Percentiles rank a stretch among this genome's conserved stretches.
These are phyloP conservation scores for Thalia dealbata DNA, from an alignment of 176 grass and related monocot genomes.

Conservation along the genomic window DNA sequence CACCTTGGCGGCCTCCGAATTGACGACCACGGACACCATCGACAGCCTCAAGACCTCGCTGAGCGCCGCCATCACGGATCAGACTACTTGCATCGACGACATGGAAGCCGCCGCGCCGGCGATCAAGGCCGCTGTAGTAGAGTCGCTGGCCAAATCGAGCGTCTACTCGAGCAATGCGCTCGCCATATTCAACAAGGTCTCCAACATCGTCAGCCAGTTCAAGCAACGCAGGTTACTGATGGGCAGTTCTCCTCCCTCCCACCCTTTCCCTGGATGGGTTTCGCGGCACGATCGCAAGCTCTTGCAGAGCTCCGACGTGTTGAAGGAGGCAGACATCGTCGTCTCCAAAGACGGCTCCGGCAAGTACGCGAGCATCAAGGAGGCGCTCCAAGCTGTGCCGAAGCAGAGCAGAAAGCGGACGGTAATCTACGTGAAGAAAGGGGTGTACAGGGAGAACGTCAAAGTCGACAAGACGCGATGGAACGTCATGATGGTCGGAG, in stretches of 20 bases:
- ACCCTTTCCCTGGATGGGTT: not conserved
- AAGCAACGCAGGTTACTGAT: not conserved
- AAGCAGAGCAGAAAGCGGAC: slow-evolving; percentile 37
- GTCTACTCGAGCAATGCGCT: not conserved
- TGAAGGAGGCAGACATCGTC: slow-evolving; percentile 27
- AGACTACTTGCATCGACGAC: not conserved
- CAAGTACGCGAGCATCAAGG: slow-evolving; percentile 46
- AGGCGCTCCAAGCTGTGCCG: slow-evolving; percentile 51
- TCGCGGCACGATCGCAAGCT: slow-evolving; percentile 1
- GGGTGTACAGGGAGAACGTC: slow-evolving; percentile 76
- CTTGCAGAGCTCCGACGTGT: not conserved
- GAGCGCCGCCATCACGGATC: not conserved
- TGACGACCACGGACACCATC: not conserved
- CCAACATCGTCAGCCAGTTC: not conserved
- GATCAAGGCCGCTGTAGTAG: not conserved
- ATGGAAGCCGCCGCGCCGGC: not conserved
- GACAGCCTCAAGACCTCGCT: slow-evolving; percentile 1
- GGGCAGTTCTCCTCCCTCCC: not conserved
- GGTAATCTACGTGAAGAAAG: slow-evolving; percentile 48
- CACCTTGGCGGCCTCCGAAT: not conserved
- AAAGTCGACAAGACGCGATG: slow-evolving; percentile 39
- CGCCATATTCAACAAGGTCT: not conserved
- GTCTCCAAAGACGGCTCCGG: slow-evolving; percentile 58
- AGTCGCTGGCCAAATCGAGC: not conserved
- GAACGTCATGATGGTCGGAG: slow-evolving; percentile 51